Evolutionary conservation across 2,329 filamentous ascomycete genomes (phyloP).

Genomic region (Leptoxyphium fumago): DNA sequence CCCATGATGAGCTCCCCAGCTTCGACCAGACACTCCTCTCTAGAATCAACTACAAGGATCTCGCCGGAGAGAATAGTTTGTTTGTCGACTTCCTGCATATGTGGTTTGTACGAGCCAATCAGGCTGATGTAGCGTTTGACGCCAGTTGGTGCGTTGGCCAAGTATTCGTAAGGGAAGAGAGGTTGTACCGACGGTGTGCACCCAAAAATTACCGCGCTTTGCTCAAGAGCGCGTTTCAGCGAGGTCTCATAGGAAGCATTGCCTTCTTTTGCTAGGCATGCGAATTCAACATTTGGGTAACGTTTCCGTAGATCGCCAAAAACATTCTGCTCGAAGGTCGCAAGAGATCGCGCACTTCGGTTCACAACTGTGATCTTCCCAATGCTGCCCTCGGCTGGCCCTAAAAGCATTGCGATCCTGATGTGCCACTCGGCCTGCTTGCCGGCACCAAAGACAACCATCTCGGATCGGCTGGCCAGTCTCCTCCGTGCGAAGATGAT

Average conservation of each 20-base stretch:
- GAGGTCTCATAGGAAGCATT: slow-evolving; percentile 1
- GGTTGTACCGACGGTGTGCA: slow-evolving; percentile 32
- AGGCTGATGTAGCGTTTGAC: slow-evolving; percentile 15
- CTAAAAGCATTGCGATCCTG: slow-evolving; percentile 27
- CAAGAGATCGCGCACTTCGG: slow-evolving; percentile 8
- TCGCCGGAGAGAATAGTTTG: slow-evolving; percentile 1
- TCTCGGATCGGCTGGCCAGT: slow-evolving; percentile 13
- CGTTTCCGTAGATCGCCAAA: slow-evolving; percentile 2
- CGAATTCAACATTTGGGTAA: slow-evolving; percentile 1
- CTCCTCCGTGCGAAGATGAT: slow-evolving; percentile 31
- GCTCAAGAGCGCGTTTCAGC: slow-evolving; percentile 16
- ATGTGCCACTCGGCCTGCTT: slow-evolving; percentile 38
- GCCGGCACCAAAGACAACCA: slow-evolving; percentile 35
- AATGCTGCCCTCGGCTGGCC: slow-evolving; percentile 22
- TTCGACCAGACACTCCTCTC: slow-evolving; percentile 30
- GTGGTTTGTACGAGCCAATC: slow-evolving; percentile 17
- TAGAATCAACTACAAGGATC: slow-evolving; percentile 14
- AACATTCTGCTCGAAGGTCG: slow-evolving; percentile 2
- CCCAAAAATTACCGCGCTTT: slow-evolving; percentile 33
- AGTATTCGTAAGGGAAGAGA: slow-evolving; percentile 25
- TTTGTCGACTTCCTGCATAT: slow-evolving; percentile 29
- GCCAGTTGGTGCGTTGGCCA: slow-evolving; percentile 3
- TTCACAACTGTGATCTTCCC: slow-evolving; percentile 14
- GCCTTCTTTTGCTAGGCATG: slow-evolving; percentile 1
- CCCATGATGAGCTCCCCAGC: slow-evolving; percentile 33